Percentiles rank a stretch among this genome's conserved stretches.
Conservation (phyloP, 306 rosid species). For the Biancaea sappan region DNA sequence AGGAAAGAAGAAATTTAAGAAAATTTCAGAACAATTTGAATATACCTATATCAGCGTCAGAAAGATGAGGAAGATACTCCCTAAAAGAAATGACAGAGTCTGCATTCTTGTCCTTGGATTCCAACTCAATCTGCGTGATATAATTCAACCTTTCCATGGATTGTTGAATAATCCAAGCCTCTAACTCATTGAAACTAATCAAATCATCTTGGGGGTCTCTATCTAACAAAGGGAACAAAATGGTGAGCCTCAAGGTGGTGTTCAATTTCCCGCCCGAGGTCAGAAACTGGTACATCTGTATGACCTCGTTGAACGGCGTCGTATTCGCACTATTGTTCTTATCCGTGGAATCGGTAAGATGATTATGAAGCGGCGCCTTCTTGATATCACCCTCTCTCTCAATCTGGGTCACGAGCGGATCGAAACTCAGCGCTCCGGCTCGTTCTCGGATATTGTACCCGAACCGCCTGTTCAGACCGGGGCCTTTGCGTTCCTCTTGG, state of each 20-base stretch:
- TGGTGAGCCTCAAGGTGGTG: slow-evolving; percentile 58
- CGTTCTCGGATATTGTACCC: slow-evolving; percentile 42
- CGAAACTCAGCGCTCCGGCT: slow-evolving; percentile 45
- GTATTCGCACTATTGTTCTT: neutral
- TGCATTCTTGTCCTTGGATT: slow-evolving; percentile 48
- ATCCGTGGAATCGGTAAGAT: neutral
- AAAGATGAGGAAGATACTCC: slow-evolving; percentile 70
- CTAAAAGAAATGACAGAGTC: slow-evolving; percentile 58
- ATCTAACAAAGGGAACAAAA: slow-evolving; percentile 73
- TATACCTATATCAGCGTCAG: slow-evolving; percentile 56
- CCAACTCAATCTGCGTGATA: slow-evolving; percentile 47
- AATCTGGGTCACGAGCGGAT: slow-evolving; percentile 48
- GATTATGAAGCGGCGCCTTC: neutral
- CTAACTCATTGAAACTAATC: slow-evolving; percentile 51
- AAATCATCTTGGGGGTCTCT: slow-evolving; percentile 54
- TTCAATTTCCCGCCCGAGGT: slow-evolving; percentile 52
- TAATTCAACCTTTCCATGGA: slow-evolving; percentile 53
- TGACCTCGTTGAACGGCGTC: slow-evolving; percentile 20
- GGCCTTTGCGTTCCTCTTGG: neutral
- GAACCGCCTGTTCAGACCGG: slow-evolving; percentile 51
- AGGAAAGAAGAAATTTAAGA: too few relatives aligned
- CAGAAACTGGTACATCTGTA: slow-evolving; percentile 38
- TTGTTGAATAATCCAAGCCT: slow-evolving; percentile 52
- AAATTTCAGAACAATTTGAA: too few relatives aligned
- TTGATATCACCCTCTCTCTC: slow-evolving; percentile 28